phyloP scores from a whole-genome alignment of 805 yeast species.

The Scheffersomyces coipomensis region DNA sequence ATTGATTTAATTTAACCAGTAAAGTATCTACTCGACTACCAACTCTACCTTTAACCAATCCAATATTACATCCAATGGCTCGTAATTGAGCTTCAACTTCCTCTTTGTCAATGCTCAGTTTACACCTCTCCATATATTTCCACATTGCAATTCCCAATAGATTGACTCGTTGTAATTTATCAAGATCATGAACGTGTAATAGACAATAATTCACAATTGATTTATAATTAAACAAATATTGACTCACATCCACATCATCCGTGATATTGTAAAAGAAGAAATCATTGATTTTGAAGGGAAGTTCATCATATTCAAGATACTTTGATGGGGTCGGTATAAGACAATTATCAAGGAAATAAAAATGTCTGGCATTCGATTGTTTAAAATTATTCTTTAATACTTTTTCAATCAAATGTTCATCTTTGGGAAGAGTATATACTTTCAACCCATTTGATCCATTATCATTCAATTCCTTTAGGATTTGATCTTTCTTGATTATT shows the following conservation, averaged over 20 bases:
- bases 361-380: constrained; percentile 15
- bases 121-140: too few species aligned
- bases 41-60: background rate
- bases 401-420: constrained; percentile 17
- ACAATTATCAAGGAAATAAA: constrained; percentile 16
- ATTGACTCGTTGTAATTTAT: constrained; percentile 3
- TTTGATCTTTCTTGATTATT: constrained; percentile 8
- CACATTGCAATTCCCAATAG: too few species aligned
- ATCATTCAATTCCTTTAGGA: constrained; percentile 29
- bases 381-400: constrained; percentile 5
- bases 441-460: constrained; percentile 23
- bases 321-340: background rate
- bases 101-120: too few species aligned
- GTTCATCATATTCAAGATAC: background rate
- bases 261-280: constrained; percentile 3
- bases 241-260: too few species aligned
- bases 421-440: constrained; percentile 14
- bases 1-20: constrained; percentile 17
- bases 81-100: background rate
- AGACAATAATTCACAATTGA: constrained; percentile 8
- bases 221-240: too few species aligned
- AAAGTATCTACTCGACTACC: background rate
- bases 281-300: constrained; percentile 4
- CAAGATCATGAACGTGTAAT: constrained; percentile 4
- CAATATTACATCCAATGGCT: background rate